These are phyloP conservation scores for Colletotrichum incanum DNA, from an alignment of 2,329 filamentous ascomycete genomes.

Conservation along the genomic window DNA sequence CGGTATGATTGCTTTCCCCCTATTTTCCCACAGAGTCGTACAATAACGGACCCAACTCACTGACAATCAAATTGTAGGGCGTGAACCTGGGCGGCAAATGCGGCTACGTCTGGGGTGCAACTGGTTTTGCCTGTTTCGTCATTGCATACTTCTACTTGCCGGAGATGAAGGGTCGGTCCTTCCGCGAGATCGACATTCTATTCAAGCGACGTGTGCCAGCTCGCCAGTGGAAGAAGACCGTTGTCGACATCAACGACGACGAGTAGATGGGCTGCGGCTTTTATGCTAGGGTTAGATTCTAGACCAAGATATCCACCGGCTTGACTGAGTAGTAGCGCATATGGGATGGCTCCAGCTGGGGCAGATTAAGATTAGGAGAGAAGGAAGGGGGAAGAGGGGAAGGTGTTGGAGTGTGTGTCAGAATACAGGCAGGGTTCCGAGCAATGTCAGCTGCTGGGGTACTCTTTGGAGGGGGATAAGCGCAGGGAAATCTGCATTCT, in stretches of 20 bases:
- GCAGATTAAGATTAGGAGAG: neutral
- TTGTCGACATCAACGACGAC: constrained; percentile 72
- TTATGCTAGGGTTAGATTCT: neutral
- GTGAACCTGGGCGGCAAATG: constrained; percentile 67
- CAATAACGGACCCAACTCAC: constrained; percentile 37
- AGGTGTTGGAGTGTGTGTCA: neutral
- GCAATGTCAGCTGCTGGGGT: neutral
- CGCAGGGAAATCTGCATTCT: no score
- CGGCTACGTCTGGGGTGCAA: constrained; percentile 73
- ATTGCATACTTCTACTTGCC: constrained; percentile 65
- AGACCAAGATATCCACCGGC: neutral
- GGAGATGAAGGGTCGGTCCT: constrained; percentile 72
- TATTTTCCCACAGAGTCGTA: neutral
- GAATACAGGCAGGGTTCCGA: neutral
- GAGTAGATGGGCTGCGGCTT: constrained; percentile 61
- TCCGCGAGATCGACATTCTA: constrained; percentile 74
- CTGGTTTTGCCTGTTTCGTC: constrained; percentile 69
- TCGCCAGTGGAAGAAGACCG: constrained; percentile 70
- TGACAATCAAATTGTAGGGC: constrained; percentile 50
- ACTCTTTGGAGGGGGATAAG: no score
- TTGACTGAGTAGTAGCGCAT: neutral
- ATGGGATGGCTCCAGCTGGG: neutral
- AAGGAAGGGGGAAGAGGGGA: neutral
- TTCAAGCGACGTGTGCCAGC: constrained; percentile 69
- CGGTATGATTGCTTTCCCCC: constrained; percentile 50